Percentiles rank a stretch among this genome's conserved stretches.
Conservation (phyloP, 805 yeast species). For the Kodamaea kakaduensis region DNA sequence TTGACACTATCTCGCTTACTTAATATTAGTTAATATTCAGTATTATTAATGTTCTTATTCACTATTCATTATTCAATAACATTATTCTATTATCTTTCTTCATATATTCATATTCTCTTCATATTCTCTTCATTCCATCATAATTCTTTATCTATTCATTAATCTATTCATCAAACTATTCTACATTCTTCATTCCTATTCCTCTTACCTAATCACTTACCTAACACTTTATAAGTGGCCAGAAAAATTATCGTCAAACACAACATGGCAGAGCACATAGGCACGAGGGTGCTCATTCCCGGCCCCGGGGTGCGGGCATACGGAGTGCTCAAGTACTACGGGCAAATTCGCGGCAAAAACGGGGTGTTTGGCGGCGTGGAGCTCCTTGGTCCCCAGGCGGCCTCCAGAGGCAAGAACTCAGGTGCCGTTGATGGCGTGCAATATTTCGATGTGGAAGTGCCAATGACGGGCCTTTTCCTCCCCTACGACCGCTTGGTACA, state of each 20-base stretch:
- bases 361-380: conserved; percentile 90
- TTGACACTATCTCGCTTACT: no score
- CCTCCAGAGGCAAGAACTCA: conserved; percentile 70
- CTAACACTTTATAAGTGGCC: no score
- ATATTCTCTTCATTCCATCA: not conserved
- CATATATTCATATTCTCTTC: not conserved
- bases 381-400: conserved; percentile 56
- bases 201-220: no score
- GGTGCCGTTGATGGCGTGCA: conserved; percentile 74
- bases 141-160: not conserved
- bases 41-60: no score
- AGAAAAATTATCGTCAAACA: not conserved
- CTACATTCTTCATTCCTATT: no score
- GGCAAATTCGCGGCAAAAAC: conserved; percentile 62
- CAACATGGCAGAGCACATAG: conserved; percentile 30
- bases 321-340: conserved; percentile 69
- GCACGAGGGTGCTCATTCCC: conserved; percentile 48
- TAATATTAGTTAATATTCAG: no score
- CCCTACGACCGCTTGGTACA: conserved; percentile 44
- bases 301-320: conserved; percentile 69
- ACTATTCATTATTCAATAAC: no score
- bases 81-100: no score
- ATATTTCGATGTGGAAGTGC: conserved; percentile 62
- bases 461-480: conserved; percentile 74
- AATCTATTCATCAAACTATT: no score